Conservation (phyloP, 495 filamentous ascomycete species). For the Trichoderma virens region DNA sequence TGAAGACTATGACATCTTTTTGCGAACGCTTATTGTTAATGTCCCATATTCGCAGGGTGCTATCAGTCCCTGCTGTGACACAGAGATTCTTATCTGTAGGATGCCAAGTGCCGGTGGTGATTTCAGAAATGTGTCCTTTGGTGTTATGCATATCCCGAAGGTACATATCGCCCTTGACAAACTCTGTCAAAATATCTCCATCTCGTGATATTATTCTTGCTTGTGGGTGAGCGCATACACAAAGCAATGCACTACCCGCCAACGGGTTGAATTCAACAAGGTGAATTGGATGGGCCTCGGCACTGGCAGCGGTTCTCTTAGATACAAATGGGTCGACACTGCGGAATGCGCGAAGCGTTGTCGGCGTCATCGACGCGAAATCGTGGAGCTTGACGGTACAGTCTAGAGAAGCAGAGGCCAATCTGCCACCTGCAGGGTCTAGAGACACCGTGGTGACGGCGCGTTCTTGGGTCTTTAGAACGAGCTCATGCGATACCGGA, state of each 20-base stretch:
- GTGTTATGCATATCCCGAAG: slow-evolving; percentile 93
- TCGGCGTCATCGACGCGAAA: slow-evolving; percentile 90
- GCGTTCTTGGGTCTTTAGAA: slow-evolving; percentile 85
- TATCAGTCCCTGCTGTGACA: slow-evolving; percentile 87
- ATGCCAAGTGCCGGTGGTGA: slow-evolving; percentile 81
- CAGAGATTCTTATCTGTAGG: slow-evolving; percentile 74
- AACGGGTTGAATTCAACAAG: slow-evolving; percentile 79
- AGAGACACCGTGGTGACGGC: slow-evolving; percentile 76
- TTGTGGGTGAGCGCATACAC: slow-evolving; percentile 78
- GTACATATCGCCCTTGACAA: slow-evolving; percentile 97
- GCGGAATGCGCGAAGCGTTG: slow-evolving; percentile 87
- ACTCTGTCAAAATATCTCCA: slow-evolving; percentile 76
- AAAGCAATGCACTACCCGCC: slow-evolving; percentile 72
- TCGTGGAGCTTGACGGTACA: slow-evolving; percentile 89
- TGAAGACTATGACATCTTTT: slow-evolving; percentile 90
- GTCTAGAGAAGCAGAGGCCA: slow-evolving; percentile 85
- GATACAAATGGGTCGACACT: slow-evolving; percentile 77
- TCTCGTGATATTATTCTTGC: slow-evolving; percentile 84
- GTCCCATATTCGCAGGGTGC: slow-evolving; percentile 94
- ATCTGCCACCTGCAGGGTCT: slow-evolving; percentile 75
- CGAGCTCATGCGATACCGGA: slow-evolving; percentile 86
- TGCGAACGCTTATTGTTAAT: slow-evolving; percentile 79
- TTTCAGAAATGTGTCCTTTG: slow-evolving; percentile 88
- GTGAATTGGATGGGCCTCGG: slow-evolving; percentile 82
- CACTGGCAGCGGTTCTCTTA: slow-evolving; percentile 57